Base-by-base conservation (phyloP, 1,139 yeast genomes). In the Blastobotrys aristatus region DNA sequence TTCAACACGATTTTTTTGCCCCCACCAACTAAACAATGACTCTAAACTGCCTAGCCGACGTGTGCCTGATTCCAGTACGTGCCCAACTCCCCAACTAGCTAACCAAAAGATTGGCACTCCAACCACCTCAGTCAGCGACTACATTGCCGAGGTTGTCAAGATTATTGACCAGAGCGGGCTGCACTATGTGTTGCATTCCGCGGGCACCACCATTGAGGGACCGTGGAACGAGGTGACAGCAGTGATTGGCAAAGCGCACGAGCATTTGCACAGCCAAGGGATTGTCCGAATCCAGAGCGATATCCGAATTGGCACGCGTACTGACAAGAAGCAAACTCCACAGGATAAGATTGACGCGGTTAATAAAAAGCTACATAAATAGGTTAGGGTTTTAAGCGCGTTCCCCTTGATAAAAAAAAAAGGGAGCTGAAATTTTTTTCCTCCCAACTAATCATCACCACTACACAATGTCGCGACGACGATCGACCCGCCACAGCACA, bases 161-260 rank as follows among this genome's bases (percentile, higher is more conserved):
- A 66, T 79, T 45, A 80, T 88, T 24, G 73, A 81, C 49, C 73
- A 72, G 13, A 78, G 85, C 17, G 80, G 76, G 4, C 70, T 88
- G 47, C 74, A 79, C 46, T 80, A 84, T 50, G 80, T 86, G 0
- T 70, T 88, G 54, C 96, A 88, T 66, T 82, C 92, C 55, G 96
- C 96, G 1, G 96, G 96, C 4, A 87, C 96, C 8, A 86, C 96
- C 4, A 83, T 87, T 59, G 85, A 84, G 58, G 96, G 96, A 0
- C 89, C 89, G n/a, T 88, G 96, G 96, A 79, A 80, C 59, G 86
- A 84, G 48, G 96, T 88, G 2, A 84, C 82, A 79, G 77, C 73
- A 27, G 68, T 85, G 48, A 83, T 88, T 57, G 96, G 96, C n/a
- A 75, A 78, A 56, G 70, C 87, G 58, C 96, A 88, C 59, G 81